Conservation (phyloP, 371 early-diverging fungal species). For the Rhizopus delemar region DNA sequence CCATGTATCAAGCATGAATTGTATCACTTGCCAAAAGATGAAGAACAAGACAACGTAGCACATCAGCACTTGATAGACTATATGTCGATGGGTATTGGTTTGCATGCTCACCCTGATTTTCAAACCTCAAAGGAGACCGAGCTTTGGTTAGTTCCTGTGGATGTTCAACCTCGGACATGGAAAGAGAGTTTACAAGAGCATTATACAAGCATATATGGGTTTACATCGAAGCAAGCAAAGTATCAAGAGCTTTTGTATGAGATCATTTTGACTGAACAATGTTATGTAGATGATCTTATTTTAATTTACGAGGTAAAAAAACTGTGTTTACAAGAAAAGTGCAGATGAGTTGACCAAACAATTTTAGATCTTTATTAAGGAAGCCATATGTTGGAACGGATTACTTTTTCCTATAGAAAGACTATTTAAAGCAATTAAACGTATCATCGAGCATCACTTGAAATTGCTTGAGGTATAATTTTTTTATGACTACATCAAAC, state of each 20-base stretch:
- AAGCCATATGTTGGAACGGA: conserved; percentile 39
- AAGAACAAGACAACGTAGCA: conserved; percentile 12
- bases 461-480: conserved; percentile 28
- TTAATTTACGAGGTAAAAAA: conserved; percentile 57
- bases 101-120: background rate
- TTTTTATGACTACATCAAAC: too few species aligned
- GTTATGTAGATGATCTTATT: conserved; percentile 63
- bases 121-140: too few species aligned
- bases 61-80: conserved; percentile 1
- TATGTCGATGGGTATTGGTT: background rate
- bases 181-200: conserved; percentile 19
- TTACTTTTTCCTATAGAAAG: conserved; percentile 51
- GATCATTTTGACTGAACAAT: conserved; percentile 61
- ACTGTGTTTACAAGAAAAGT: background rate
- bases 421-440: conserved; percentile 59
- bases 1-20: conserved; percentile 1
- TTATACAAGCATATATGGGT: conserved; percentile 3
- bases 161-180: conserved; percentile 24
- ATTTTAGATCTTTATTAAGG: conserved; percentile 54
- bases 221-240: conserved; percentile 35
- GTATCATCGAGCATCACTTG: conserved; percentile 51
- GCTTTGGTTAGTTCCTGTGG: conserved; percentile 5
- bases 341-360: too few species aligned
- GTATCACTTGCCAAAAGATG: conserved; percentile 5
- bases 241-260: conserved; percentile 72